Base-by-base conservation (phyloP, 176 grass and related monocot genomes). In the Guadua angustifolia region DNA sequence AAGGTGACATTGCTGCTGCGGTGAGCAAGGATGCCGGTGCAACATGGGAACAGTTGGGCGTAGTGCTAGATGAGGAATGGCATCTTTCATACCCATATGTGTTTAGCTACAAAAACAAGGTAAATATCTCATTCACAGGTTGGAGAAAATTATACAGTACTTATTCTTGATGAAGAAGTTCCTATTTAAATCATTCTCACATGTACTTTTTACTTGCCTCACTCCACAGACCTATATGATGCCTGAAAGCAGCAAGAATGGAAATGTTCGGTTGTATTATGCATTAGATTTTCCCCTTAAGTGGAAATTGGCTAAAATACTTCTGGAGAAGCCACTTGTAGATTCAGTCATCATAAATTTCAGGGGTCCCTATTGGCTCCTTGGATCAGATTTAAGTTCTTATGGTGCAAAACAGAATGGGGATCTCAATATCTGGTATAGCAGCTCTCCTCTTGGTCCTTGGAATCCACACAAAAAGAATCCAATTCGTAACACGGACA, bases 61-160 rank as follows among this genome's bases (percentile, higher is more conserved):
- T 95, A 9, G 91, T 85, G 33, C 88, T 98, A 70, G 93, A 95
- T 87, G 95, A 98, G 78, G 80, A 89, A 26, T 98, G 95, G 91
- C 95, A 98, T 79, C 93, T 98, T 85, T 98, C 95, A 1, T 95
- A 92, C 77, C 95, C 95, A 57, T 93, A 90, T 17, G 83, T 98
- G 42, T 95, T 98, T 64, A 82, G 72, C 63, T 86, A 93, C 57
- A 50, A 92, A 77, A 85, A 81, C 35, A 75, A 90, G 81, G 95
- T 95, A 83, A 85, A 64, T 69, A 7, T 71, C 39, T 57, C 32
- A 59, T 56, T 79, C 12, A 16, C 0, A 17, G 11, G 5, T 66
- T 66, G 12, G 40, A 49, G 3, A 68, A 80, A 56, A 17, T 1
- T 55, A 18, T 79, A 38, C 17, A 2, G 22, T 33, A 18, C 66